phyloP scores from a whole-genome alignment of 176 grass and related monocot genomes.

The Hsuehochloa calcarea region DNA sequence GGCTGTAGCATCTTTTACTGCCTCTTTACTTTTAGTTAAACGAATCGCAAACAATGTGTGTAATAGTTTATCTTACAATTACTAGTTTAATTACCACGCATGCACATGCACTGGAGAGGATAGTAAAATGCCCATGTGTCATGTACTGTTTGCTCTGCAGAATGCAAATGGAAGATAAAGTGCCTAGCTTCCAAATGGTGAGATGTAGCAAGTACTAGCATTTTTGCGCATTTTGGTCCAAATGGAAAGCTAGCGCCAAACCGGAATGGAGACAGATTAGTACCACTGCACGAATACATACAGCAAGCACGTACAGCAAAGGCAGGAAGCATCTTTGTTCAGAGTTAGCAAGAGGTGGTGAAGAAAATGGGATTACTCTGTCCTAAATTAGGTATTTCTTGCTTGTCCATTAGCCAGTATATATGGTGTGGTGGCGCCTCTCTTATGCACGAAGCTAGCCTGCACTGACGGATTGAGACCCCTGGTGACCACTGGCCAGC shows the following conservation, averaged over 20 bases:
- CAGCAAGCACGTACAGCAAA: not conserved
- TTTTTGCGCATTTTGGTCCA: not conserved
- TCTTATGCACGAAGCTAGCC: not conserved
- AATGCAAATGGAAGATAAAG: not conserved
- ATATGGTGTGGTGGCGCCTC: not conserved
- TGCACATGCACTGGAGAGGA: not conserved
- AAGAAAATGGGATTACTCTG: slow-evolving; percentile 21
- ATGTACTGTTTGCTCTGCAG: not conserved
- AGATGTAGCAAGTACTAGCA: not conserved
- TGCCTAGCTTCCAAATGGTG: not conserved
- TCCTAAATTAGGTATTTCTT: not conserved
- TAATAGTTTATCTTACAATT: not conserved
- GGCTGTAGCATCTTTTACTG: not conserved
- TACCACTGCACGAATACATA: not conserved
- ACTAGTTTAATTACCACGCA: not conserved
- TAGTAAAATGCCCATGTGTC: not conserved
- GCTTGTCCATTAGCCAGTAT: slow-evolving; percentile 24
- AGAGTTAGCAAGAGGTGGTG: not conserved
- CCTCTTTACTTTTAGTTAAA: not conserved
- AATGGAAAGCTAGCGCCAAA: not conserved
- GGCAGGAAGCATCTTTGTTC: slow-evolving; percentile 26
- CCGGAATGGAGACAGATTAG: not conserved
- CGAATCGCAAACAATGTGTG: not conserved
- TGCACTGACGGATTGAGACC: not conserved
- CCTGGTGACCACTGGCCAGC: not conserved